Evolutionary conservation across 331 rosid species (phyloP).

Genomic region (Phaseolus coccineus): DNA sequence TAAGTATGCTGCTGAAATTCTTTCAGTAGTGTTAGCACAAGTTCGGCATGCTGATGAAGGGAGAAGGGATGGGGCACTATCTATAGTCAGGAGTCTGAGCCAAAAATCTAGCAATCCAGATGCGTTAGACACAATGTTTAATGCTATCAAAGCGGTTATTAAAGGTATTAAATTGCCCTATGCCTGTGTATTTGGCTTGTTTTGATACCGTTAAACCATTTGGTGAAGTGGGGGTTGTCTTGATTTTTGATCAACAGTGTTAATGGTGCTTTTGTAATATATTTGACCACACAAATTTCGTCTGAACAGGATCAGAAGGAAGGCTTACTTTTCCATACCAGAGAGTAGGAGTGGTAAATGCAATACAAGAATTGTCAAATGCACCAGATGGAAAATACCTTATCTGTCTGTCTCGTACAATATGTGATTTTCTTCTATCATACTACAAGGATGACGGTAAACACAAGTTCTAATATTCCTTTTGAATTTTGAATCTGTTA

Average conservation of each 20-base stretch:
- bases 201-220: slow-evolving; percentile 7
- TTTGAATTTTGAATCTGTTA: not conserved
- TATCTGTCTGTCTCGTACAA: slow-evolving; percentile 56
- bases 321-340: slow-evolving; percentile 96
- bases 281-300: slow-evolving; percentile 38
- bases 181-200: slow-evolving; percentile 23
- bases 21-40: slow-evolving; percentile 79
- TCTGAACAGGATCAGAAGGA: slow-evolving; percentile 85
- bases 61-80: slow-evolving; percentile 79
- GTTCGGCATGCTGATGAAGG: slow-evolving; percentile 90
- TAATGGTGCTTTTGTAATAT: slow-evolving; percentile 37
- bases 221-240: slow-evolving; percentile 15
- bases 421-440: slow-evolving; percentile 80
- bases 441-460: slow-evolving; percentile 89
- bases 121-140: slow-evolving; percentile 74
- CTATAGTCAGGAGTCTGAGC: slow-evolving; percentile 75
- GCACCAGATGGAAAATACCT: slow-evolving; percentile 87
- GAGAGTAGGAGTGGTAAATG: slow-evolving; percentile 87
- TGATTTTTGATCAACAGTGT: slow-evolving; percentile 23
- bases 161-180: slow-evolving; percentile 62
- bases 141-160: slow-evolving; percentile 81
- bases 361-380: slow-evolving; percentile 76
- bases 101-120: slow-evolving; percentile 93
- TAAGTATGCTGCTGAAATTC: slow-evolving; percentile 86
- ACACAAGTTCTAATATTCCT: slow-evolving; percentile 13